Evolutionary conservation across 2,329 filamentous ascomycete species (phyloP).

Genomic region (Penicillium vulpinum): DNA sequence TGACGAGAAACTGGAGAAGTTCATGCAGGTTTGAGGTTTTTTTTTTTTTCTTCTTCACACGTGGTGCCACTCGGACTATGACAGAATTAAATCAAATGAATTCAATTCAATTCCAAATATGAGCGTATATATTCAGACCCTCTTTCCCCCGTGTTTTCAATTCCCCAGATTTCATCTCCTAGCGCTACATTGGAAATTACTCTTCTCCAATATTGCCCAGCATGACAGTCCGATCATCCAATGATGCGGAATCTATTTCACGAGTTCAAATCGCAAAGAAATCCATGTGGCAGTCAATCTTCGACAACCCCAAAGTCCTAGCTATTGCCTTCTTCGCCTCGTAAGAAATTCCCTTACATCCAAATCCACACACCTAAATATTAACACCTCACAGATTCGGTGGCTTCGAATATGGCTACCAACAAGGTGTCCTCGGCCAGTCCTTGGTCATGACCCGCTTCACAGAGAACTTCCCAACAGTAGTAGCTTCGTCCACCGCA

Average conservation of each 20-base stretch:
- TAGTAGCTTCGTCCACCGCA: conserved; percentile 43
- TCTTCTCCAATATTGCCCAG: conserved; percentile 4
- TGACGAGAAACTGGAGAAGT: conserved; percentile 16
- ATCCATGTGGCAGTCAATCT: conserved; percentile 29
- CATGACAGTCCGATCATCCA: conserved; percentile 18
- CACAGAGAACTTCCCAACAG: conserved; percentile 46
- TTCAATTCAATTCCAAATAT: not conserved
- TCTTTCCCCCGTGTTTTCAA: conserved; percentile 7
- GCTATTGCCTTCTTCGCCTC: conserved; percentile 54
- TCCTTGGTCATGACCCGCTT: conserved; percentile 55
- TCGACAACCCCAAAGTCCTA: conserved; percentile 50
- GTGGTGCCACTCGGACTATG: conserved; percentile 6
- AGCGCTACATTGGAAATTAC: not conserved
- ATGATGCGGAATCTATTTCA: conserved; percentile 17
- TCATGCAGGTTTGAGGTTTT: conserved; percentile 5
- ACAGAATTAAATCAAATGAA: not conserved
- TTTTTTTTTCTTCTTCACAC: conserved; percentile 13
- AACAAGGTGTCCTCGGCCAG: conserved; percentile 45
- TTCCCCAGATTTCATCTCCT: conserved; percentile 9
- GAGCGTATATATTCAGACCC: conserved; percentile 17
- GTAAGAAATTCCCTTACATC: conserved; percentile 9
- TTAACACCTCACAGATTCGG: conserved; percentile 37
- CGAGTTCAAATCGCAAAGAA: conserved; percentile 24
- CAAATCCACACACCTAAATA: not conserved
- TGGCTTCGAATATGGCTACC: conserved; percentile 53